A percentile compares a stretch with the other conserved stretches of the same genome.
These are phyloP conservation scores for Pterocarpus santalinus DNA, from an alignment of 306 rosid genomes.

Conservation along the genomic window DNA sequence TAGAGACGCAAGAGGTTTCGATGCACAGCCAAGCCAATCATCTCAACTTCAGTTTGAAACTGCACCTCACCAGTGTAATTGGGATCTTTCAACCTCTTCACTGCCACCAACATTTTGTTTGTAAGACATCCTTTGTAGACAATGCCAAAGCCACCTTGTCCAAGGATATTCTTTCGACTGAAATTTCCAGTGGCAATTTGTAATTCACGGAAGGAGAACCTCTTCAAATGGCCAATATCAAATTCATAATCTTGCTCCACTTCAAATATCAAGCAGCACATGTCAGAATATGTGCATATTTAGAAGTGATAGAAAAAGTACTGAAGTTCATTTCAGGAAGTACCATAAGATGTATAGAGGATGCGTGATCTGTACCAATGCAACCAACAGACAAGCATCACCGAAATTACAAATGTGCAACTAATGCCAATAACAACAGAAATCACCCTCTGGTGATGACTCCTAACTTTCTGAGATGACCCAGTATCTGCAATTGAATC, in stretches of 20 bases:
- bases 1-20: conserved; percentile 85
- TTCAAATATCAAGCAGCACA: conserved; percentile 53
- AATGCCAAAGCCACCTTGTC: conserved; percentile 97
- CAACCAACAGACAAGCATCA: conserved; percentile 73
- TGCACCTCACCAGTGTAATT: conserved; percentile 96
- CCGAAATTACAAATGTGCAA: conserved; percentile 77
- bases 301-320: conserved; percentile 24
- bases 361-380: conserved; percentile 81
- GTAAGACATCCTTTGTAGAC: conserved; percentile 94
- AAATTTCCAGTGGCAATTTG: conserved; percentile 89
- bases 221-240: conserved; percentile 83
- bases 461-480: conserved; percentile 55
- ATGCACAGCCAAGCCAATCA: conserved; percentile 98
- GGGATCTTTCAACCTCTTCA: conserved; percentile 95
- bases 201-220: conserved; percentile 90
- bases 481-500: conserved; percentile 63
- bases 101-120: conserved; percentile 84
- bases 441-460: conserved; percentile 67
- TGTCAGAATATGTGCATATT: conserved; percentile 39
- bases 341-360: conserved; percentile 86
- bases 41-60: conserved; percentile 98
- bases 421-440: conserved; percentile 77
- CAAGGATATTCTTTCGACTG: conserved; percentile 76
- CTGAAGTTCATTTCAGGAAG: conserved; percentile 48
- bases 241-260: conserved; percentile 93